These are phyloP conservation scores for Eruca vesicaria DNA, from an alignment of 441 rosid species.

Conservation along the genomic window DNA sequence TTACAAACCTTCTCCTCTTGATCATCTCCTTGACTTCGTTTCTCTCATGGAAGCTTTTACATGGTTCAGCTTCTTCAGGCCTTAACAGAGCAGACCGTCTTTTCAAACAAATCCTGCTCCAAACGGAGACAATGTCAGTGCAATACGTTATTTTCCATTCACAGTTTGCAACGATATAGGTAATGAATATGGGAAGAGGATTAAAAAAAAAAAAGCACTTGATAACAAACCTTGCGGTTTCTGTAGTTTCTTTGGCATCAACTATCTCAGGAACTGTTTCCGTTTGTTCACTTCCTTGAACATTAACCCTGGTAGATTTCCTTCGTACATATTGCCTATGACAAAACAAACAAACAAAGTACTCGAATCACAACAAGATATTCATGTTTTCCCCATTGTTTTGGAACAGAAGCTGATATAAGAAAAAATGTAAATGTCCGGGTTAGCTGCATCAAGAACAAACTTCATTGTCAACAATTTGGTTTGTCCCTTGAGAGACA, in stretches of 20 bases:
- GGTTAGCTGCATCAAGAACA: constrained; percentile 21
- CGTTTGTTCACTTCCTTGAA: background rate
- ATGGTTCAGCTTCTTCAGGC: background rate
- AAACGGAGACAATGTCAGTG: background rate
- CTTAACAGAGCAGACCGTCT: background rate
- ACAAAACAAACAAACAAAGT: background rate
- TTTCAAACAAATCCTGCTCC: background rate
- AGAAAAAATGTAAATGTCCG: background rate
- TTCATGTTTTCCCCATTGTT: background rate
- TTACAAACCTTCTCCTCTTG: background rate
- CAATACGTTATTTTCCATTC: background rate
- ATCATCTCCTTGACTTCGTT: background rate
- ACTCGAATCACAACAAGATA: background rate
- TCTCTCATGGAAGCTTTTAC: background rate
- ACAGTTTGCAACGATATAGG: background rate
- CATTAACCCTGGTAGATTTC: background rate
- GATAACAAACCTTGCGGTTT: background rate
- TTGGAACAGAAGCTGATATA: background rate
- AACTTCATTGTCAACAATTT: constrained; percentile 16
- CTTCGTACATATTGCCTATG: background rate
- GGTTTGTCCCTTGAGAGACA: constrained; percentile 13
- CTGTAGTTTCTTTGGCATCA: background rate
- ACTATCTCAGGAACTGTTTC: background rate
- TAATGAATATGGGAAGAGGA: background rate
- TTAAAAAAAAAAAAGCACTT: background rate